These are phyloP conservation scores for Papiliotrema nemorosa DNA, from an alignment of 1,284 basidiomycete species.

Conservation along the genomic window DNA sequence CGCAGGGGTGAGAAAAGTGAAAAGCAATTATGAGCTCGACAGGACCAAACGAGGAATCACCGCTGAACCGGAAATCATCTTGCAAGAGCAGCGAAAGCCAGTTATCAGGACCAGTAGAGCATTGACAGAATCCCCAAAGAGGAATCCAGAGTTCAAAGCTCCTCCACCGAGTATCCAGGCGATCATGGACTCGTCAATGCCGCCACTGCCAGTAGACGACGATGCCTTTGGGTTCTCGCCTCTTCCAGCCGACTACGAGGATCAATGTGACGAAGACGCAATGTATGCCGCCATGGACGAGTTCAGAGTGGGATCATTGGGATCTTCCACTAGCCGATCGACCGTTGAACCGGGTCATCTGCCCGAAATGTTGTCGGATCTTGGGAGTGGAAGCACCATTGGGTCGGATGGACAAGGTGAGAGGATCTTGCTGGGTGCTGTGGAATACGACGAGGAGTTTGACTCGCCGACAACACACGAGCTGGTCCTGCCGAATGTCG, in stretches of 20 bases:
- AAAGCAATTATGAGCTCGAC: conserved; percentile 32
- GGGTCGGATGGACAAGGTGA: neutral
- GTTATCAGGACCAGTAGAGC: neutral
- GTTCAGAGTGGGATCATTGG: conserved; percentile 21
- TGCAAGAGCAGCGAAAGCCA: conserved; percentile 28
- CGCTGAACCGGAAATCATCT: conserved; percentile 15
- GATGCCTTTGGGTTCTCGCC: conserved; percentile 36
- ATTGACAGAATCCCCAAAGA: neutral
- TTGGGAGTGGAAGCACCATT: neutral
- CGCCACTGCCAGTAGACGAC: conserved; percentile 19
- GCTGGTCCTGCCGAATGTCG: conserved; percentile 5
- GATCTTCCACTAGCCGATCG: conserved; percentile 8
- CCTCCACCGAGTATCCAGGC: conserved; percentile 2
- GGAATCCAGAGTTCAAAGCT: neutral
- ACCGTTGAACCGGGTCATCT: neutral
- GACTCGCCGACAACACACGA: conserved; percentile 22
- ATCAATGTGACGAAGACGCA: conserved; percentile 35
- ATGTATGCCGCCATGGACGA: conserved; percentile 20
- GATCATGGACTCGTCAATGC: conserved; percentile 10
- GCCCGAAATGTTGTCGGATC: neutral
- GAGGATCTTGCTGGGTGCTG: conserved; percentile 13
- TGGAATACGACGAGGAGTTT: conserved; percentile 26
- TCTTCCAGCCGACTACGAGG: conserved; percentile 40
- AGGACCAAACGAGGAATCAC: neutral
- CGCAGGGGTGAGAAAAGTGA: conserved; percentile 36